Percentiles rank a stretch among this genome's conserved stretches.
These are phyloP conservation scores for Ambrosia hybrid DNA, from an alignment of 140 eudicot genomes.

Conservation along the genomic window DNA sequence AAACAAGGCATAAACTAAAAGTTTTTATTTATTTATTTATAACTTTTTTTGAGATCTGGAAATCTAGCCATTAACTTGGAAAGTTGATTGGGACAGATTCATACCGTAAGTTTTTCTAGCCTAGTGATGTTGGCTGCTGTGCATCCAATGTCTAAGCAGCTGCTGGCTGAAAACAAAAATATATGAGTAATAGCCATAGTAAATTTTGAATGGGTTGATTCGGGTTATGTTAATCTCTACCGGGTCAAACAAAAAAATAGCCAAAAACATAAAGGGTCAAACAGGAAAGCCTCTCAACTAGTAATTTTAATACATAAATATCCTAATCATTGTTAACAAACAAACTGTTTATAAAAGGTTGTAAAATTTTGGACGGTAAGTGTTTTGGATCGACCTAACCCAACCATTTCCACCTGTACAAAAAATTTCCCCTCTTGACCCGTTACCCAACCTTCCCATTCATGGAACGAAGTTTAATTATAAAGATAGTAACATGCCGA, in stretches of 20 bases:
- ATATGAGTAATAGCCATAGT: not conserved
- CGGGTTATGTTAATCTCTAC: not conserved
- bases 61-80: too few species aligned
- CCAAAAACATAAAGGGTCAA: not conserved
- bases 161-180: slow-evolving; percentile 27
- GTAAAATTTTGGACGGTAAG: not conserved
- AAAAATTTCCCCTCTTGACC: not conserved
- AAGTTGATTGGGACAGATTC: slow-evolving; percentile 1
- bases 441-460: slow-evolving; percentile 4
- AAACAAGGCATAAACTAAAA: too few species aligned
- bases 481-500: slow-evolving; percentile 27
- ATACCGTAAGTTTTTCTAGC: slow-evolving; percentile 69
- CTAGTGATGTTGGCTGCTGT: slow-evolving; percentile 27
- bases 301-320: not conserved
- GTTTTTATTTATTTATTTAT: too few species aligned
- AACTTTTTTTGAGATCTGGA: too few species aligned
- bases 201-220: slow-evolving; percentile 3
- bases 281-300: not conserved
- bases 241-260: not conserved
- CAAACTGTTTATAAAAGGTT: not conserved
- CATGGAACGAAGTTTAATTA: not conserved
- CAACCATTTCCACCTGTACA: not conserved
- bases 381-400: not conserved
- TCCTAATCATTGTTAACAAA: not conserved
- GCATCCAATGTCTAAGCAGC: slow-evolving; percentile 41